phyloP scores from a whole-genome alignment of 352 stramenopile species.

The Phytophthora sp. region DNA sequence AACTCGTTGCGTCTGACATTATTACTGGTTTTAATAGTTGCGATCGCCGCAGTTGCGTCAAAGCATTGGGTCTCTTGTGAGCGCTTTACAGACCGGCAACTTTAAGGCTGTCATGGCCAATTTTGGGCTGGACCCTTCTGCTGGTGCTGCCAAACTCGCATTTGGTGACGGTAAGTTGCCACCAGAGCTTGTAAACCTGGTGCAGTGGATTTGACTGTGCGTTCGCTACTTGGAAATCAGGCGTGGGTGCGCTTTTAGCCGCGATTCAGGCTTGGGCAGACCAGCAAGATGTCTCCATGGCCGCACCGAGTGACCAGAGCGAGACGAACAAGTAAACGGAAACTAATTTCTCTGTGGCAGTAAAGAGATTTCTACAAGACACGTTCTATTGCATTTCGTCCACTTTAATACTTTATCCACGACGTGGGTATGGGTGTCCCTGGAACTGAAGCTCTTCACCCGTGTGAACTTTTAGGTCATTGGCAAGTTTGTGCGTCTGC shows the following conservation, averaged over 20 bases:
- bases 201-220: conserved; percentile 5
- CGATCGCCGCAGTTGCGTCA: conserved; percentile 89
- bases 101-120: conserved; percentile 92
- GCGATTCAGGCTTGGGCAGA: conserved; percentile 82
- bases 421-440: conserved; percentile 51
- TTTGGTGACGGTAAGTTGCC: conserved; percentile 76
- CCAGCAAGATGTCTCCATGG: conserved; percentile 57
- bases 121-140: conserved; percentile 85
- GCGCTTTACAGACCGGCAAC: conserved; percentile 88
- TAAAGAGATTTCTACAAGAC: background rate
- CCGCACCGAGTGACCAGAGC: conserved; percentile 18
- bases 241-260: conserved; percentile 76
- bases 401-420: conserved; percentile 4
- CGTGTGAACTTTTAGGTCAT: conserved; percentile 53
- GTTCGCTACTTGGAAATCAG: conserved; percentile 32
- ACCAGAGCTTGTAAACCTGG: background rate
- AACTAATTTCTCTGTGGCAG: background rate
- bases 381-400: background rate
- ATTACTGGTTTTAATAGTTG: conserved; percentile 41
- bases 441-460: conserved; percentile 75
- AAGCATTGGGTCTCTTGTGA: conserved; percentile 85
- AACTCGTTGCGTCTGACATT: conserved; percentile 1
- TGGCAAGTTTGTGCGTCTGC: conserved; percentile 44
- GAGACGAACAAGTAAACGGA: conserved; percentile 22
- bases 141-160: conserved; percentile 79